Percentiles rank a stretch among this genome's conserved stretches.
Evolutionary conservation across 2,329 filamentous ascomycete genomes (phyloP).

Genomic region (Xenosphaeropsis pyriputrescens): DNA sequence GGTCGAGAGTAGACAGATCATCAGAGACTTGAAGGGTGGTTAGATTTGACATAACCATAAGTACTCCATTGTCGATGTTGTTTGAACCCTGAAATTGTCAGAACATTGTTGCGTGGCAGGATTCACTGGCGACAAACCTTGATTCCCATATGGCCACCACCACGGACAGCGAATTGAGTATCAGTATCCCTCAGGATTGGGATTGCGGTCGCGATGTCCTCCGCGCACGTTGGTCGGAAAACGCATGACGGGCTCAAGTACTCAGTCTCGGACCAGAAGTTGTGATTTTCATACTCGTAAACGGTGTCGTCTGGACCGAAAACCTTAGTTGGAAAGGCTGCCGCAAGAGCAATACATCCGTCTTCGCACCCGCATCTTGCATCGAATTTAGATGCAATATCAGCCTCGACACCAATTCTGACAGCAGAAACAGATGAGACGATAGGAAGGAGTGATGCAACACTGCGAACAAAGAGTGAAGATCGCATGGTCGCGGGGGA

Average conservation of each 20-base stretch:
- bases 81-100: slow-evolving; percentile 25
- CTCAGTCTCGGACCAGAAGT: slow-evolving; percentile 4
- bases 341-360: slow-evolving; percentile 1
- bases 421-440: neutral
- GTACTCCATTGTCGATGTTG: slow-evolving; percentile 30
- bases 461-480: slow-evolving; percentile 1
- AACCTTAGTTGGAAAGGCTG: slow-evolving; percentile 2
- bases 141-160: slow-evolving; percentile 6
- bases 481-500: slow-evolving; percentile 1
- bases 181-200: neutral
- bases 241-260: slow-evolving; percentile 2
- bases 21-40: slow-evolving; percentile 12
- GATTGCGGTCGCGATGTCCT: slow-evolving; percentile 2
- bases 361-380: neutral
- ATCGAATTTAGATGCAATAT: too few relatives aligned
- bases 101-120: too few relatives aligned
- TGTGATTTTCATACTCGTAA: slow-evolving; percentile 2
- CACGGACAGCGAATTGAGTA: slow-evolving; percentile 2
- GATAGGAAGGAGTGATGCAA: neutral
- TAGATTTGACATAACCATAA: slow-evolving; percentile 28
- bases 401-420: neutral
- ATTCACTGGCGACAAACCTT: slow-evolving; percentile 2
- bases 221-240: slow-evolving; percentile 2
- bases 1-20: slow-evolving; percentile 13
- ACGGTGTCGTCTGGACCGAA: slow-evolving; percentile 1